Base-by-base conservation (phyloP, 2,329 filamentous ascomycete genomes). In the Phyllosticta ampelicida region DNA sequence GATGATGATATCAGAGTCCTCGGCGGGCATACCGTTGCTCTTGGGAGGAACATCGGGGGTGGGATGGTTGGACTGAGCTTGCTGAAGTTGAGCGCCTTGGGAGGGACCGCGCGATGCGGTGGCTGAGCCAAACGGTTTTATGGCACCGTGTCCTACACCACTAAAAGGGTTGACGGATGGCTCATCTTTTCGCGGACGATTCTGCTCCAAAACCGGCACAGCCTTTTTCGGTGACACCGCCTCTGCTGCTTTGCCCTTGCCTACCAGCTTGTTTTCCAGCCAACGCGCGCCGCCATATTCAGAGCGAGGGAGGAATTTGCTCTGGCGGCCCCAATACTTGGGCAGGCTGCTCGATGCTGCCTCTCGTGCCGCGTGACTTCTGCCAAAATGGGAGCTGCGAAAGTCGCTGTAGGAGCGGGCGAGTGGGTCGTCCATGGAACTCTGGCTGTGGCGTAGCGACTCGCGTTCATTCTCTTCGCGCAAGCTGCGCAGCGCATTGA, bases 261-360 rank as follows among this genome's bases (percentile, higher is more conserved):
- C 53, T 1, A 19, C 10, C 30, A 18, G 44, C 44, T 51, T 51
- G 26, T 28, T 36, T n/a, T 36, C 50, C 36, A 60, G 44, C 58
- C 58, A 60, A 29, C 57, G 57, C 44, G 48, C 57, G n/a, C 57
- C 58, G 18, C 58, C 58, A 29, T 60, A 60, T 19, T 60, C 54
- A n/a, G 53, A 53, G 2, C 58, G 58, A 26, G 58, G 58, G 19
- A 60, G 26, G 18, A 60, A 60, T 10, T 52, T 56, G 51, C 58
- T 60, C 50, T 60, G 54, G 23, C 58, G 58, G 29, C 44, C 30
- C 58, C 54, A 56, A 26, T 56, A 60, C 23, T 53, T 54, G 13
- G 58, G 58, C 18, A 54, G 44, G 11, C 48, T 51, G 19, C n/a
- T 20, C 5, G 18, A 18, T 9, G 19, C 53, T 21, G 49, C 16